Evolutionary conservation across 2,329 filamentous ascomycete genomes (phyloP), one percentile per base, ranked within the genome.

Genomic region (Pseudocercospora fuligena): DNA sequence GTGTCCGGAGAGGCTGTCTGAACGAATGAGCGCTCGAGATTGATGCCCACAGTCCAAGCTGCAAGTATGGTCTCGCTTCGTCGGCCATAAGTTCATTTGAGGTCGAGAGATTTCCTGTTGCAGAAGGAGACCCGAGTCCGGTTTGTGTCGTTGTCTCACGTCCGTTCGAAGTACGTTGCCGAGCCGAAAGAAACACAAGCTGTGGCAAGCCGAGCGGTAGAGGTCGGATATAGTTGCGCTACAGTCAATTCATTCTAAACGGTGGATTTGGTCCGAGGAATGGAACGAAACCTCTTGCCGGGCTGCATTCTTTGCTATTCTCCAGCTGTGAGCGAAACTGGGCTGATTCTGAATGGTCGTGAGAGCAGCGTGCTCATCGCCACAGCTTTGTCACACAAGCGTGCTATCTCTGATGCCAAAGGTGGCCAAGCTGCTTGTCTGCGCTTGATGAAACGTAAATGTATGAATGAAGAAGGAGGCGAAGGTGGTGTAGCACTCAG

Each of bases 371-470:
- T 2, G 31, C 1, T 33, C 31, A 33, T 33, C 31, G 31, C 31
- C 31, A 33, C 11, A 11, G 11, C 5, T 3, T 33, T 1, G 31
- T 33, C 31, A 11, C 31, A 33, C 31, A 12, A 33, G 31, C 4
- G 31, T 5, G 12, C 8, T 5, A 5, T 33, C 31, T 33, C 31
- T 33, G 47, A 25, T 5, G 9, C 1, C 11, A 25, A 12, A 51
- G 47, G 11, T 21, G 49, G 25, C 25, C 21, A 25, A 29, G 49
- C 14, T 25, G 49, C 23, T 54, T 54, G 49, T 54, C 21, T 16
- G 49, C 49, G 49, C 49, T 54, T 54, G 49, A 54, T 54, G 49
- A 54, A 54, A 54, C 49, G 14, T 9, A 25, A 21, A 16, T 21
- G 14, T 7, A 3, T 16, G 33, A 25, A 54, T 7, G 23, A 6